Percentiles rank a stretch among this genome's conserved stretches.
These are phyloP conservation scores for Backusella sp. DNA, from an alignment of 192 early-diverging fungal genomes.

Conservation along the genomic window DNA sequence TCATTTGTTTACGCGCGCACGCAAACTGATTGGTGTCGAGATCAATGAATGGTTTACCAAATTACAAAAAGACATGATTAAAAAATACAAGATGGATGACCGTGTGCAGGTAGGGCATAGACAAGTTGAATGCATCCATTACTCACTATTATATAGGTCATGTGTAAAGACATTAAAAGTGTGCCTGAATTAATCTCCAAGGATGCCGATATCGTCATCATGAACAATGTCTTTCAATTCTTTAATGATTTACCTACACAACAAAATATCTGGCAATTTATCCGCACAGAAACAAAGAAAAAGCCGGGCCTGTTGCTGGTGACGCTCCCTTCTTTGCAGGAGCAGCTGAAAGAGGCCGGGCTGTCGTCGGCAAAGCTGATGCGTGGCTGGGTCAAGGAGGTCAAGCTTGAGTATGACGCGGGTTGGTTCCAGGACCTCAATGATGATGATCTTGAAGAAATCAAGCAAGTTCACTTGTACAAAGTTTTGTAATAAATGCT, in stretches of 20 bases:
- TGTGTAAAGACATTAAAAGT: slow-evolving; percentile 47
- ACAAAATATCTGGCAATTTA: slow-evolving; percentile 51
- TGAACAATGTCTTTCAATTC: slow-evolving; percentile 67
- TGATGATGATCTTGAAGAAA: slow-evolving; percentile 53
- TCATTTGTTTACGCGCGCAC: slow-evolving; percentile 50
- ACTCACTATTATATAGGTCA: slow-evolving; percentile 23
- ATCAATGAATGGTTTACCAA: slow-evolving; percentile 59
- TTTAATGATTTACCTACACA: slow-evolving; percentile 45
- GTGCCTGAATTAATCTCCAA: slow-evolving; percentile 39
- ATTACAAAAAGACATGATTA: slow-evolving; percentile 47
- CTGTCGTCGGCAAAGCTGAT: slow-evolving; percentile 42
- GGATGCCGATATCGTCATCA: slow-evolving; percentile 51
- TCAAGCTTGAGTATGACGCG: slow-evolving; percentile 45
- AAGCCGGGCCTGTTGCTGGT: slow-evolving; percentile 44
- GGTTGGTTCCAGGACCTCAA: slow-evolving; percentile 49
- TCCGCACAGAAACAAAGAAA: slow-evolving; percentile 41
- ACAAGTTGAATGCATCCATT: no score
- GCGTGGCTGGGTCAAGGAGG: slow-evolving; percentile 48
- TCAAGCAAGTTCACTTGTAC: slow-evolving; percentile 56
- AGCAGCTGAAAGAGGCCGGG: slow-evolving; percentile 57
- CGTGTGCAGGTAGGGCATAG: slow-evolving; percentile 43
- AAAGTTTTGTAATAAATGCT: slow-evolving; percentile 40
- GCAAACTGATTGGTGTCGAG: slow-evolving; percentile 56
- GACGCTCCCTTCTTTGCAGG: slow-evolving; percentile 53
- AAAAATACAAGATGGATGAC: slow-evolving; percentile 52